Base-by-base conservation (phyloP, 164 flowering plant species). In the Liquidambar formosana region DNA sequence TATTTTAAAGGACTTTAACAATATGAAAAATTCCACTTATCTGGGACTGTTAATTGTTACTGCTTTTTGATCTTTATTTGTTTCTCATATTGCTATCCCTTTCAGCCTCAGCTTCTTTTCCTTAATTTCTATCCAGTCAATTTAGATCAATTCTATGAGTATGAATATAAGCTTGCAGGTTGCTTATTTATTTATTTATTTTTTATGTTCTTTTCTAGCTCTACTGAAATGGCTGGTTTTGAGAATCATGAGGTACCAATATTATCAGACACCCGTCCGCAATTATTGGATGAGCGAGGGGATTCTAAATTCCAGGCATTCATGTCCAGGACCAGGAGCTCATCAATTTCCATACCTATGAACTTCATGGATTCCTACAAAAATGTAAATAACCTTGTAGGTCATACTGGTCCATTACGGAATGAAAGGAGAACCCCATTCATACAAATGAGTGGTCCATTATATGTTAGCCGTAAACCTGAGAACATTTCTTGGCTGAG, bases 191-290 rank as follows among this genome's bases (percentile, higher is more conserved):
- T 2, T 33, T 33, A 2, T 33, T 2, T 33, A 6, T 33, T 33
- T 33, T 33, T 33, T 33, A 2, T 33, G 2, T 33, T 33, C 41
- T 33, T 33, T 33, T 33, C 6, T 33, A 33, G 41, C 4, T 33
- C 41, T 33, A 33, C 4, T 33, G 53, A 64, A 66, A 86, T 85
- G 90, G 84, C 74, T 75, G 68, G 45, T 66, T 64, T 56, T 62
- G 88, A 88, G 28, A 89, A 75, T 76, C 96, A 90, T 76, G 86
- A 86, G 59, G 46, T 77, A 5, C 96, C 96, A 49, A 88, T 90
- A 92, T 74, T 87, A 16, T 81, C 83, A 52, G 76, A 68, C 45
- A 69, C 69, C 5, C 64, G 64, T 64, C 71, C 62, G 23, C 76
- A 71, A 44, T 38, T 28, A 12, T 71, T 60, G 14, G 77, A 80